Evolutionary conservation across 164 flowering plant genomes (phyloP).

Genomic region (Buxus sempervirens): DNA sequence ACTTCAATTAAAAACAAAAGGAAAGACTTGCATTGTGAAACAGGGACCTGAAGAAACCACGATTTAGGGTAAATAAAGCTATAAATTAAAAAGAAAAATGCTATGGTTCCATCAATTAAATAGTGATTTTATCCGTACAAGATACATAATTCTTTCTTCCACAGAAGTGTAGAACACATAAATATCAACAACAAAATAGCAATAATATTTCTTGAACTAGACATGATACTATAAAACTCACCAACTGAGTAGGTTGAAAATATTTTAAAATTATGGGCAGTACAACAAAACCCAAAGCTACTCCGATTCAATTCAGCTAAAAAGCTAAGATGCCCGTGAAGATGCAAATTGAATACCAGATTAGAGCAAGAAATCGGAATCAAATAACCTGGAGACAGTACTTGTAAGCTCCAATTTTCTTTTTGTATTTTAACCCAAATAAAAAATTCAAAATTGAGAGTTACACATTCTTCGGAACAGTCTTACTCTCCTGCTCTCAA

Average conservation of each 20-base stretch:
- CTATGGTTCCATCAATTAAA: background rate
- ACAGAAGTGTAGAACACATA: background rate
- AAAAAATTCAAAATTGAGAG: background rate
- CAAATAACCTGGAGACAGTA: background rate
- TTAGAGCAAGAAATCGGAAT: background rate
- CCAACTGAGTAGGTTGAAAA: background rate
- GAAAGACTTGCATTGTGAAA: background rate
- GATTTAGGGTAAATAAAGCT: background rate
- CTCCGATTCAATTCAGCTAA: background rate
- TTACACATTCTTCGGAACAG: background rate
- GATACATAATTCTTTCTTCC: background rate
- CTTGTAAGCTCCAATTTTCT: background rate
- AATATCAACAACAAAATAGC: background rate
- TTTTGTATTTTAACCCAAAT: background rate
- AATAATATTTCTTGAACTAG: background rate
- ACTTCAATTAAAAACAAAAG: slow-evolving; percentile 1
- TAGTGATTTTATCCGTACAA: background rate
- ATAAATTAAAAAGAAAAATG: background rate
- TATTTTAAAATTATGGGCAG: background rate
- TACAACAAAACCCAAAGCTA: background rate
- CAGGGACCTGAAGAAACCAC: slow-evolving; percentile 9
- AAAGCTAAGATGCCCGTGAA: background rate
- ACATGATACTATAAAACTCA: background rate
- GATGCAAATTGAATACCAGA: background rate
- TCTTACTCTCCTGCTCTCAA: background rate